Evolutionary conservation across 257 asterid genomes (phyloP), one percentile per base, ranked within the genome.

Genomic region (Petrea volubilis): DNA sequence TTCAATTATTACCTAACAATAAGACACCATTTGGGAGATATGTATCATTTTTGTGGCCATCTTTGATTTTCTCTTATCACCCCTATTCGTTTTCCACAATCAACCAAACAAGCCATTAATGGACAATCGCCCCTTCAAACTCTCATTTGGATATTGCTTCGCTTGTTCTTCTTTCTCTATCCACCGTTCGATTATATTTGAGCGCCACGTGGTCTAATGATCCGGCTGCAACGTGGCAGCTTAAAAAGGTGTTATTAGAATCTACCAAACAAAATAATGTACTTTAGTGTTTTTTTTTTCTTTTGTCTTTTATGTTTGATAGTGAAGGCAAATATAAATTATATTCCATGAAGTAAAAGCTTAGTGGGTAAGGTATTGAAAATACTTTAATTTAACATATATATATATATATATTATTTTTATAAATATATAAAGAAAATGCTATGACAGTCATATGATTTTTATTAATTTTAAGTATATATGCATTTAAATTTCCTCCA

Each of bases 301-400:
- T 27, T 6, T 25, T 24, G 0, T 17, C 27, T 50, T 50, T 50
- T 17, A 18, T 50, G 33, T 7, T 17, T 43, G 79, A 78, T 28
- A 23, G 72, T 60, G 69, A 76, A 71, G 33, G 23, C 34, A 64
- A 78, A 78, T 69, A 31, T n/a, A 62, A 60, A 17, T 28, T 12
- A 33, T 78, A 68, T 78, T 67, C 78, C 59, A 40, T 74, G 33
- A 67, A 60, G 31, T 51, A 31, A 20, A 68, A 29, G 56, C 83
- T 79, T 79, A 71, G 74, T 4, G 73, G 50, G 73, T 68, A 68
- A 73, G 79, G 76, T 21, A 46, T 52, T 2, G 33, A 11, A 20
- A 50, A 36, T 50, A 5, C 8, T 11, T 38, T 20, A 13, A 56
- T 27, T 18, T 7, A 4, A 63, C 23, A 53, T 20, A 21, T 13